Percentiles rank a stretch among this genome's conserved stretches.
Evolutionary conservation across 306 rosid genomes (phyloP).

Genomic region (Lathyrus oleraceus): DNA sequence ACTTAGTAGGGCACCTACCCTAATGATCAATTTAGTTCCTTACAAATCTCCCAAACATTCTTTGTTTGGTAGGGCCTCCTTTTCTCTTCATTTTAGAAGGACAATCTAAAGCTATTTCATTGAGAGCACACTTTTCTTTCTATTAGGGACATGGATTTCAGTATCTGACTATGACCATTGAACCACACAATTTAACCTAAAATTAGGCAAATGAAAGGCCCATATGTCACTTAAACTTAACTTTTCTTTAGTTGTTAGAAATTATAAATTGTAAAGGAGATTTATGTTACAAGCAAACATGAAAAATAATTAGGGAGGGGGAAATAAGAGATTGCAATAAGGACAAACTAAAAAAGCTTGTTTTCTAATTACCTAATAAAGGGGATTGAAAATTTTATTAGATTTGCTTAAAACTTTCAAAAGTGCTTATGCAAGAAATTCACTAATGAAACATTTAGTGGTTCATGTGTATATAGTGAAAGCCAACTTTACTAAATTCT

Average conservation of each 20-base stretch:
- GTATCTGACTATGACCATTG: slow-evolving; percentile 45
- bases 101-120: slow-evolving; percentile 36
- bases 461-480: slow-evolving; percentile 7
- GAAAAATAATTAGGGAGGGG: background rate
- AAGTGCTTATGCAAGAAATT: slow-evolving; percentile 32
- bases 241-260: slow-evolving; percentile 16
- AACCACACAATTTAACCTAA: slow-evolving; percentile 28
- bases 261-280: slow-evolving; percentile 15
- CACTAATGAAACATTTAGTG: slow-evolving; percentile 25
- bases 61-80: slow-evolving; percentile 44
- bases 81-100: slow-evolving; percentile 38
- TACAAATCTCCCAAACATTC: slow-evolving; percentile 41
- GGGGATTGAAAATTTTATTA: background rate
- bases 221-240: slow-evolving; percentile 22
- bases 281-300: slow-evolving; percentile 35
- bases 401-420: slow-evolving; percentile 16
- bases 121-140: slow-evolving; percentile 14
- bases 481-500: too few relatives aligned
- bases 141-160: slow-evolving; percentile 38
- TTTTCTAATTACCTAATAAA: background rate
- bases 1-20: slow-evolving; percentile 44
- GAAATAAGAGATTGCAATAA: background rate
- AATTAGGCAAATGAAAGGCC: slow-evolving; percentile 30
- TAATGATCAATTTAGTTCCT: slow-evolving; percentile 43
- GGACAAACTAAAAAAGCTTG: background rate